phyloP scores from a whole-genome alignment of 1,284 basidiomycete species.

The Farysia itapuensis region DNA sequence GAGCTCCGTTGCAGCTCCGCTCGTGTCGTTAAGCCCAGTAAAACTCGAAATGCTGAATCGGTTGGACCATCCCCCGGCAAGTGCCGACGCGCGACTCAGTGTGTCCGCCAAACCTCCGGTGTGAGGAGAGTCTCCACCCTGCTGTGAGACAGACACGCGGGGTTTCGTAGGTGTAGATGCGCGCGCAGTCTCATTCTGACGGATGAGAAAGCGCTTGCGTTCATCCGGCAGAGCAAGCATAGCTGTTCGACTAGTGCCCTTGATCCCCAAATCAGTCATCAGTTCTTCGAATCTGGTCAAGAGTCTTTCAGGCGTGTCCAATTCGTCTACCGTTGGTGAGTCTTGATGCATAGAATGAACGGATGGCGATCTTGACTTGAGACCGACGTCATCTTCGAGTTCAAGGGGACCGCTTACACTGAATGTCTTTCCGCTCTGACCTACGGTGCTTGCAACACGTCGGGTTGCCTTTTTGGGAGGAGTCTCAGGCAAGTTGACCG shows the following conservation, averaged over 20 bases:
- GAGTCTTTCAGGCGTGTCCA: constrained; percentile 24
- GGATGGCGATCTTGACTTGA: constrained; percentile 19
- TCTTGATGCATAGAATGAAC: constrained; percentile 12
- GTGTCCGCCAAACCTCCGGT: constrained; percentile 61
- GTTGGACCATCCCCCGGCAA: constrained; percentile 66
- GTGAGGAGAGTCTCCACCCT: constrained; percentile 66
- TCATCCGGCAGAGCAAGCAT: constrained; percentile 71
- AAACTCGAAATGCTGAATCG: constrained; percentile 74
- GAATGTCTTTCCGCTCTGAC: constrained; percentile 29
- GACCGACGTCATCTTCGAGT: constrained; percentile 30
- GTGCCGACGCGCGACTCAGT: constrained; percentile 28
- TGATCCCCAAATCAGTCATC: constrained; percentile 65
- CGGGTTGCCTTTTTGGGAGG: constrained; percentile 9
- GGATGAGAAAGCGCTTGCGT: constrained; percentile 72
- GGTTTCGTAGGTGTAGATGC: constrained; percentile 20
- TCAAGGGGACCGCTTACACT: constrained; percentile 47
- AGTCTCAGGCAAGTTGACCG: constrained; percentile 13
- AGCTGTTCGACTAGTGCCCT: constrained; percentile 69
- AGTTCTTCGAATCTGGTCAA: constrained; percentile 33
- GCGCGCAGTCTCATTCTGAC: constrained; percentile 42
- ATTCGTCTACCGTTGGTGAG: constrained; percentile 9
- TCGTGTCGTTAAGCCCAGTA: constrained; percentile 59
- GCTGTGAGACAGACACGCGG: constrained; percentile 1
- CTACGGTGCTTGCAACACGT: constrained; percentile 15
- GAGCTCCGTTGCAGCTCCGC: constrained; percentile 5